Evolutionary conservation across 805 yeast genomes (phyloP).

Genomic region (Yarrowia sp.): DNA sequence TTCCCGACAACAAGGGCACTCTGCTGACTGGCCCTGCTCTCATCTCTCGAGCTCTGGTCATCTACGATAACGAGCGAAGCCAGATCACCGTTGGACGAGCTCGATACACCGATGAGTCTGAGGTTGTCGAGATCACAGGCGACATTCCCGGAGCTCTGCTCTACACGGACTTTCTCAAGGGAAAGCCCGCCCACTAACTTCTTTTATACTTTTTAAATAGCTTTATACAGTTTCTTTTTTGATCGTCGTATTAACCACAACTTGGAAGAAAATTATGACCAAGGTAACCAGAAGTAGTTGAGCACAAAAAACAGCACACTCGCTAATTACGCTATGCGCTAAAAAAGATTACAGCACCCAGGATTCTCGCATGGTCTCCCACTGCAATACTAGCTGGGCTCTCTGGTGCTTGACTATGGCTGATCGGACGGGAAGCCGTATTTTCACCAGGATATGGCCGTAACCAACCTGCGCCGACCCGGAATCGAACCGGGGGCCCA

Average conservation of each 20-base stretch:
- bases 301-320: no score
- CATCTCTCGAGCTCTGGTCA: background rate
- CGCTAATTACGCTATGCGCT: background rate
- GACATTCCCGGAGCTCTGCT: background rate
- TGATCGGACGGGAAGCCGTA: conserved; percentile 8
- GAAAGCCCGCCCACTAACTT: no score
- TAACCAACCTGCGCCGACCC: background rate
- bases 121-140: background rate
- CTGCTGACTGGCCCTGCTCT: background rate
- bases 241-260: no score
- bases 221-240: no score
- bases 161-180: background rate
- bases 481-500: conserved; percentile 5
- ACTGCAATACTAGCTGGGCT: conserved; percentile 1
- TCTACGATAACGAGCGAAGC: background rate
- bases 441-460: conserved; percentile 4
- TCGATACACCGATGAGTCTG: background rate
- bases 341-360: background rate
- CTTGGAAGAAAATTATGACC: no score
- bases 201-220: no score
- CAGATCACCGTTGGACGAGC: background rate
- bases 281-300: no score
- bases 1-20: background rate
- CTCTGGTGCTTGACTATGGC: conserved; percentile 6
- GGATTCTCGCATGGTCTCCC: conserved; percentile 8